These are phyloP conservation scores for Tanacetum coccineum DNA, from an alignment of 129 eudicot genomes.

Conservation along the genomic window DNA sequence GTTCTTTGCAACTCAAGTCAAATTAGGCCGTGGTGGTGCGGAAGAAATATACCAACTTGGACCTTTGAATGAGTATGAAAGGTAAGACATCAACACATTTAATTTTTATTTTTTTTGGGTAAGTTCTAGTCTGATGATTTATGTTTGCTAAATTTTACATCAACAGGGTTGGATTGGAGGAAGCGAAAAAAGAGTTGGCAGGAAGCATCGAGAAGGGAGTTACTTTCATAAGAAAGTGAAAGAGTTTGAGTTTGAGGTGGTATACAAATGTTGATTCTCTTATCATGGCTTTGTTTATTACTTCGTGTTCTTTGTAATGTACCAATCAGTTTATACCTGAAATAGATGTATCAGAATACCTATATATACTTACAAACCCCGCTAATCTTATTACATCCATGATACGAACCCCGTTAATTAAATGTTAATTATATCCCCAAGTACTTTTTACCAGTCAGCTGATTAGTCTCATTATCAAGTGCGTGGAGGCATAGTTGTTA, in stretches of 20 bases:
- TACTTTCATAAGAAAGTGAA: constrained; percentile 67
- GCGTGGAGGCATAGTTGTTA: too few species aligned
- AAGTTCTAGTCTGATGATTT: neutral
- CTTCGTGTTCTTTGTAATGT: constrained; percentile 28
- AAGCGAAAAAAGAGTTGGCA: constrained; percentile 70
- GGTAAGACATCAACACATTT: constrained; percentile 32
- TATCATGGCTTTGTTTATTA: constrained; percentile 36
- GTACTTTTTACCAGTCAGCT: constrained; percentile 12
- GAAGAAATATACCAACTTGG: constrained; percentile 84
- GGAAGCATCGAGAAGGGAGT: constrained; percentile 83
- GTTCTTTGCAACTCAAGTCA: constrained; percentile 76
- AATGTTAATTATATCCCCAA: neutral
- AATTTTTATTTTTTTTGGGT: neutral
- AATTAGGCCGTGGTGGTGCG: constrained; percentile 73
- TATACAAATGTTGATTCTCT: constrained; percentile 32
- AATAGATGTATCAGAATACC: constrained; percentile 33
- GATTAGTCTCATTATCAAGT: neutral
- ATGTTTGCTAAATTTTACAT: constrained; percentile 2
- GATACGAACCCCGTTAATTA: neutral
- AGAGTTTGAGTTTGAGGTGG: constrained; percentile 20
- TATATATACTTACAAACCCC: too few species aligned
- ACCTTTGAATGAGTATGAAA: constrained; percentile 79
- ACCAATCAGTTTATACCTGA: constrained; percentile 15
- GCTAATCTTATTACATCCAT: constrained; percentile 23
- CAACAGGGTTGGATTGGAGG: constrained; percentile 72